Evolutionary conservation across 495 filamentous ascomycete species (phyloP), one percentile per base, ranked within the genome.

Genomic region (Penicillium silybi): DNA sequence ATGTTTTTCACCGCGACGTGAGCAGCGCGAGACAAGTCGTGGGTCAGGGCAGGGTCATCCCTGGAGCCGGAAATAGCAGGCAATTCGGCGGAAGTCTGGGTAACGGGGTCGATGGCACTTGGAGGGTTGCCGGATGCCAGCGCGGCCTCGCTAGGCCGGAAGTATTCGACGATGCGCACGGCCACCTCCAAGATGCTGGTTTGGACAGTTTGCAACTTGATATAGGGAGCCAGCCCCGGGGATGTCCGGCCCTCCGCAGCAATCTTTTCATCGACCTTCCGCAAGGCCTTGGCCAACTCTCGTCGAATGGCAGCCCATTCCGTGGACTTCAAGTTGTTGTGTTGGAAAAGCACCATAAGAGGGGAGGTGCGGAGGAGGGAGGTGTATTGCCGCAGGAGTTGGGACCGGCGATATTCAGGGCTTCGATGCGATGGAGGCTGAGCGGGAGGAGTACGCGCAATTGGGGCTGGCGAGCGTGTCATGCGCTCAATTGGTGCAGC

Each of bases 341-440:
- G 93, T 71, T 97, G 92, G 79, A 98, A 92, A 61, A 97, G 75
- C 52, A 98, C 80, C 63, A 96, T 85, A 20, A 97, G 71, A 41
- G 93, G 91, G 16, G 88, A 85, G 34, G 91, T 91, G 39, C 88
- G 90, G 53, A 98, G 83, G 53, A 97, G 78, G 7, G 95, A 95
- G 51, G 92, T 92, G 75, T 98, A 98, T 68, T 87, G 82, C 43
- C 93, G 85, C 57, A 95, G 86, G 40, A 98, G 85, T 68, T 97
- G 92, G n/a, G 92, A 85, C 74, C 97, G 95, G 55, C 93, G 88
- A 64, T 85, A 81, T 57, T 95, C 86, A 35, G 92, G 82, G 26
- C 84, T 86, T 58, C 90, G 86, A 68, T 93, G 84, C 27, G 90
- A 97, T 9, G 91, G 92, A 1, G 91, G 92, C 70, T 95, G 91